Percentiles rank a stretch among this genome's conserved stretches.
These are phyloP conservation scores for Penicillium sp. DNA, from an alignment of 2,329 filamentous ascomycete species.

Conservation along the genomic window DNA sequence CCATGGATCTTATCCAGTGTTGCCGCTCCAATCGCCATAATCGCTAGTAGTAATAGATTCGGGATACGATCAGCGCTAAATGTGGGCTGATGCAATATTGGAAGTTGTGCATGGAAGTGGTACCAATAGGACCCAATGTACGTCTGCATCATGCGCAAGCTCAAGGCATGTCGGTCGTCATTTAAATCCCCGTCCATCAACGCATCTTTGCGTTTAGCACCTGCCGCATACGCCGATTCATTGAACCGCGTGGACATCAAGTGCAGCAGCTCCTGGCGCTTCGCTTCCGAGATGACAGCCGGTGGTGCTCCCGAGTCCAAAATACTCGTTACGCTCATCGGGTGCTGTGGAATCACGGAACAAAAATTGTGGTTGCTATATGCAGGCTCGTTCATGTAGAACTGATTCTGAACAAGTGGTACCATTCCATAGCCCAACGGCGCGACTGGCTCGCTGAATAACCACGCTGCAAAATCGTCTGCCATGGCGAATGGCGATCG, in stretches of 20 bases:
- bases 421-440: constrained; percentile 50
- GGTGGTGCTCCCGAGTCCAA: constrained; percentile 78
- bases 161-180: constrained; percentile 62
- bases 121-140: constrained; percentile 94
- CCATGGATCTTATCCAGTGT: constrained; percentile 83
- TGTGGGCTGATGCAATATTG: constrained; percentile 90
- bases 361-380: constrained; percentile 48
- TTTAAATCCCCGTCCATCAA: constrained; percentile 76
- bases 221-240: constrained; percentile 70
- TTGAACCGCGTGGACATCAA: constrained; percentile 79
- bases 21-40: constrained; percentile 89
- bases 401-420: constrained; percentile 46
- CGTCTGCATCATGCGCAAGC: constrained; percentile 90
- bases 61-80: constrained; percentile 86
- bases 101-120: constrained; percentile 90
- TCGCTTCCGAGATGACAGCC: constrained; percentile 79
- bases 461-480: constrained; percentile 80
- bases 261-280: constrained; percentile 77
- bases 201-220: constrained; percentile 70
- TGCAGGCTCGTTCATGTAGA: constrained; percentile 49
- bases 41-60: constrained; percentile 76
- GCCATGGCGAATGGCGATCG: constrained; percentile 85
- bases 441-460: constrained; percentile 69
- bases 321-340: constrained; percentile 86
- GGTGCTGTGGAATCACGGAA: constrained; percentile 60